Evolutionary conservation across 495 filamentous ascomycete genomes (phyloP), one percentile per base, ranked within the genome.

Genomic region (Gamarada debralockiae): DNA sequence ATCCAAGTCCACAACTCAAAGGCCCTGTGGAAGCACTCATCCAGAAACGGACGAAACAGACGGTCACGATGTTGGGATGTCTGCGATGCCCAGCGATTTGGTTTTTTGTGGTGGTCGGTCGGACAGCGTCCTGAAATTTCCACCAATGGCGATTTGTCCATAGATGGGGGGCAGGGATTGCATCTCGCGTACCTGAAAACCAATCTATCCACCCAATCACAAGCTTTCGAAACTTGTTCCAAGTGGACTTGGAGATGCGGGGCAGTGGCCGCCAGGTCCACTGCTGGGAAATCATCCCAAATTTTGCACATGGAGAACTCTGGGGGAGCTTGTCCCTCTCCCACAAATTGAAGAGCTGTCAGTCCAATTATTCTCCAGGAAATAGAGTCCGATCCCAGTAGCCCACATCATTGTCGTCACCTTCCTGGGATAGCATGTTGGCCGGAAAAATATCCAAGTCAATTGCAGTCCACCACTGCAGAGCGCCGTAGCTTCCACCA

Each of bases 361-460:
- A n/a, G n/a, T n/a, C n/a, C n/a, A n/a, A n/a, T n/a, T n/a, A n/a
- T n/a, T n/a, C n/a, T n/a, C n/a, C n/a, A n/a, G n/a, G n/a, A n/a
- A n/a, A n/a, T n/a, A n/a, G n/a, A 34, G 29, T 34, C 29, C 29
- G 14, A 7, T 34, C 7, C 7, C 7, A 34, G 7, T 14, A 7
- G 7, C 7, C 39, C 48, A 31, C 48, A 34, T 8, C 10, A 24
- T 49, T 36, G n/a, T 52, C 57, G 25, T 53, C 44, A 49, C 37
- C 13, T 34, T 27, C 25, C 34, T 44, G 39, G 29, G 39, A 18
- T 23, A 20, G 25, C 18, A 18, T 47, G 42, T 14, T 45, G 33
- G 52, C 53, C 58, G 58, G 58, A 56, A 60, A 60, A 60, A 56
- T 60, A 47, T 53, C 58, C 49, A 50, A 15, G 22, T 13, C 3